Evolutionary conservation across 2,329 filamentous ascomycete genomes (phyloP).

Genomic region (Diaporthe nobilis): DNA sequence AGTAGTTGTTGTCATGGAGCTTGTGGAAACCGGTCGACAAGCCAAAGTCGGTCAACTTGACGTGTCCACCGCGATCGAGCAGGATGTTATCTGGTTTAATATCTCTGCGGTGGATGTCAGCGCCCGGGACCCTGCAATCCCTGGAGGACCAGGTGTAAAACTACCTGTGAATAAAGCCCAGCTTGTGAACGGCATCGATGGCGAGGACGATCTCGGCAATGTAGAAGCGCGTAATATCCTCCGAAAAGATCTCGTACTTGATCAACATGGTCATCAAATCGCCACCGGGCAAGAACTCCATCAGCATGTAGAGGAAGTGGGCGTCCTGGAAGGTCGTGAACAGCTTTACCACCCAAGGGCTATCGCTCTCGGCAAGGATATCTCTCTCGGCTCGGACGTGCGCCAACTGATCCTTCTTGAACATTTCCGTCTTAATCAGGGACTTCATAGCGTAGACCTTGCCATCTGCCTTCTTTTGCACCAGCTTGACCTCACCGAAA

Average conservation of each 20-base stretch:
- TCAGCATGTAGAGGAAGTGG: conserved; percentile 98
- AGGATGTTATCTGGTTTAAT: conserved; percentile 99
- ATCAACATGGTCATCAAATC: conserved; percentile 99
- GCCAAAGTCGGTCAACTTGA: conserved; percentile 98
- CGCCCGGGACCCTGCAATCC: not conserved
- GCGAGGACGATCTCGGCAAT: conserved; percentile 98
- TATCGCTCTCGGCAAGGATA: conserved; percentile 98
- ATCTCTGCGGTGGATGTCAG: conserved; percentile 71
- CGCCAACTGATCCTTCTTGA: conserved; percentile 98
- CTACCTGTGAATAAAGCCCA: conserved; percentile 98
- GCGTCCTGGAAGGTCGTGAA: conserved; percentile 98
- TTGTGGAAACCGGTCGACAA: conserved; percentile 98
- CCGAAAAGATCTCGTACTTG: conserved; percentile 99
- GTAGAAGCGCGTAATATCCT: conserved; percentile 98
- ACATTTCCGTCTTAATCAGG: conserved; percentile 99
- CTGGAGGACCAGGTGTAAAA: conserved; percentile 48
- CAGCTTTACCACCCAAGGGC: conserved; percentile 98
- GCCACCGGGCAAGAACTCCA: conserved; percentile 98
- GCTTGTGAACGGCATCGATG: conserved; percentile 98
- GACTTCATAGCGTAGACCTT: conserved; percentile 99
- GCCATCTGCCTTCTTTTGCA: conserved; percentile 95
- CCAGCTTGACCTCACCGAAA: conserved; percentile 97
- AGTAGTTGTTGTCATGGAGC: conserved; percentile 97
- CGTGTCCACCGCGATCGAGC: conserved; percentile 93
- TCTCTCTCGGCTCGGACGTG: conserved; percentile 98